Conservation (phyloP, 2,329 filamentous ascomycete genomes). For the Zymoseptoria ardabiliae region DNA sequence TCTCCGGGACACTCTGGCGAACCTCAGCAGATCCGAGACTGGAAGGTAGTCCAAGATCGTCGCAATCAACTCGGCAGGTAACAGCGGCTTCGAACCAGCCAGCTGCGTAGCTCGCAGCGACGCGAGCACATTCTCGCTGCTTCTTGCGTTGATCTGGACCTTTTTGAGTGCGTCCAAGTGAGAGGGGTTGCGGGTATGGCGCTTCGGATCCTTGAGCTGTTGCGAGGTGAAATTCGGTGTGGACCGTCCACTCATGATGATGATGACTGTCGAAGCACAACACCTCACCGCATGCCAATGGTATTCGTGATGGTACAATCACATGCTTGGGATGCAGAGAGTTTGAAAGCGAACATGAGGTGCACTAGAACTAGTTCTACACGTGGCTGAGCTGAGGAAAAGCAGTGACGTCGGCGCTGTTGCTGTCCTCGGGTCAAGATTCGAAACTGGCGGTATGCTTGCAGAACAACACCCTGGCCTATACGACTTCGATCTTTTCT, state of each 20-base stretch:
- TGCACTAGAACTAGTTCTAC: neutral
- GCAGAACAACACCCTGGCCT: neutral
- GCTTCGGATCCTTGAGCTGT: constrained; percentile 11
- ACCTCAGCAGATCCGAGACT: constrained; percentile 74
- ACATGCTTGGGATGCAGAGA: neutral
- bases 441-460: neutral
- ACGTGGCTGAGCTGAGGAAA: neutral
- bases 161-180: constrained; percentile 24
- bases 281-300: neutral
- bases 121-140: constrained; percentile 52
- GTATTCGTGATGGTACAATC: neutral
- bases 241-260: constrained; percentile 20
- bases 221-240: constrained; percentile 9
- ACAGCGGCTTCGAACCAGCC: constrained; percentile 65
- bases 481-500: neutral
- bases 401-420: neutral
- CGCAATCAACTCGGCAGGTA: constrained; percentile 89
- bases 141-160: constrained; percentile 22
- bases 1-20: constrained; percentile 74
- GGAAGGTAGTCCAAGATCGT: constrained; percentile 84
- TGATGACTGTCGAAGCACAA: neutral
- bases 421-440: too few species aligned
- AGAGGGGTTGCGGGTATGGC: constrained; percentile 23
- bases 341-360: too few species aligned
- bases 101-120: constrained; percentile 76